These are phyloP conservation scores for Pleurotus salmoneostramineus DNA, from an alignment of 768 basidiomycete genomes.

Conservation along the genomic window DNA sequence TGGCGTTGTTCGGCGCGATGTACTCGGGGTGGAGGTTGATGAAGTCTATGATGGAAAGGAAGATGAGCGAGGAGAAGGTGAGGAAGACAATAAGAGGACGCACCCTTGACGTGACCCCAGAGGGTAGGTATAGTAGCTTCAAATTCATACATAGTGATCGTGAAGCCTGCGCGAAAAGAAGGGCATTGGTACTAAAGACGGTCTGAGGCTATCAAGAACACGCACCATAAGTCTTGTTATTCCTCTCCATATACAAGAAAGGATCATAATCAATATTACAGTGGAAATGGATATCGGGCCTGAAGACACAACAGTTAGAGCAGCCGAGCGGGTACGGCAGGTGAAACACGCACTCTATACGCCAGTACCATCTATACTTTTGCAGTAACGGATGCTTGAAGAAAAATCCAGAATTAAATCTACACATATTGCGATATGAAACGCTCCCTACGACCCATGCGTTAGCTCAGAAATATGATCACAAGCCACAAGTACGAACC, in stretches of 20 bases:
- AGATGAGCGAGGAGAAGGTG: not conserved
- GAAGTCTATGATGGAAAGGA: constrained; percentile 50
- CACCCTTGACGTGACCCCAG: constrained; percentile 74
- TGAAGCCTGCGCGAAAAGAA: constrained; percentile 52
- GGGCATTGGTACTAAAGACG: not conserved
- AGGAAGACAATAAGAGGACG: constrained; percentile 3
- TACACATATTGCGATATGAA: constrained; percentile 89
- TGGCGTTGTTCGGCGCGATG: constrained; percentile 59
- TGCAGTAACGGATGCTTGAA: constrained; percentile 75
- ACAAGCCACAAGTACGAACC: constrained; percentile 22
- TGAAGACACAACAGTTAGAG: constrained; percentile 19
- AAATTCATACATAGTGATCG: constrained; percentile 76
- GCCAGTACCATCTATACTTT: constrained; percentile 85
- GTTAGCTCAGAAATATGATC: not conserved
- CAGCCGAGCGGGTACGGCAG: not conserved
- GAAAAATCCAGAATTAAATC: constrained; percentile 92
- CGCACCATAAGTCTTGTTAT: constrained; percentile 45
- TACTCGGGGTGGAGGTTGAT: constrained; percentile 57
- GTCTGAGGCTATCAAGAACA: not conserved
- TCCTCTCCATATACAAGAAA: constrained; percentile 75
- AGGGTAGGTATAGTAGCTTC: constrained; percentile 76
- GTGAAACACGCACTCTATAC: constrained; percentile 63
- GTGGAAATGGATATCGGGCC: constrained; percentile 71
- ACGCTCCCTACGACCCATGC: not conserved
- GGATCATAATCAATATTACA: constrained; percentile 80